Conservation (phyloP, 257 asterid species). For the Solanum ossicruentum region DNA sequence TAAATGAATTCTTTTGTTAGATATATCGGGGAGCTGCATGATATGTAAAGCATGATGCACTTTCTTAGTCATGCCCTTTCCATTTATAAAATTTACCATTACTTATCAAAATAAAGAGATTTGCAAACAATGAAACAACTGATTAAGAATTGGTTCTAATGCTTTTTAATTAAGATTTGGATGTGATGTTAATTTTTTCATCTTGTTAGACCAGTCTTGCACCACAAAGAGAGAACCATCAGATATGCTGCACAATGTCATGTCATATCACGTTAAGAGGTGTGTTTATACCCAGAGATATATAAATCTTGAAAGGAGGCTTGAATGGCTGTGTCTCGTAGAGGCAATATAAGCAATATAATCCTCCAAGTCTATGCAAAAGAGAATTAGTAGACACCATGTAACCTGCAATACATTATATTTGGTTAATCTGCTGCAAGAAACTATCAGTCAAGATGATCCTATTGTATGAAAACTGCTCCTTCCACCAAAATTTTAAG, state of each 20-base stretch:
- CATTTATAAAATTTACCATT: neutral
- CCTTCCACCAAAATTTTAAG: neutral
- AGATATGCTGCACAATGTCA: neutral
- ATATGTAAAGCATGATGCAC: neutral
- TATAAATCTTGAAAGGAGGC: constrained; percentile 66
- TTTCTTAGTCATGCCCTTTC: neutral
- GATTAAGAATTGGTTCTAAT: neutral
- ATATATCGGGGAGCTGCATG: neutral
- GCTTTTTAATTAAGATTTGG: neutral
- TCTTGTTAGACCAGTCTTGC: neutral
- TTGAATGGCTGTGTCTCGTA: constrained; percentile 70
- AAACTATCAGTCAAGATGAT: neutral
- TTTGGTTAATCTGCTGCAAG: neutral
- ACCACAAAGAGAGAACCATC: neutral
- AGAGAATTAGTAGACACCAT: constrained; percentile 38
- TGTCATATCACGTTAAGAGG: neutral
- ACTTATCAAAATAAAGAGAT: neutral
- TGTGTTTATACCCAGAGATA: constrained; percentile 44
- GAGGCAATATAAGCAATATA: constrained; percentile 72
- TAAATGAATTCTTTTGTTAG: neutral
- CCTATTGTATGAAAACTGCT: neutral
- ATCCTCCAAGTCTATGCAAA: constrained; percentile 59
- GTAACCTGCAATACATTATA: constrained; percentile 36
- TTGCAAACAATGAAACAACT: neutral
- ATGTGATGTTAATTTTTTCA: neutral